A percentile compares a stretch with the other conserved stretches of the same genome.
Conservation (phyloP, 2,329 filamentous ascomycete species). For the Chaetomiaceae sp. region DNA sequence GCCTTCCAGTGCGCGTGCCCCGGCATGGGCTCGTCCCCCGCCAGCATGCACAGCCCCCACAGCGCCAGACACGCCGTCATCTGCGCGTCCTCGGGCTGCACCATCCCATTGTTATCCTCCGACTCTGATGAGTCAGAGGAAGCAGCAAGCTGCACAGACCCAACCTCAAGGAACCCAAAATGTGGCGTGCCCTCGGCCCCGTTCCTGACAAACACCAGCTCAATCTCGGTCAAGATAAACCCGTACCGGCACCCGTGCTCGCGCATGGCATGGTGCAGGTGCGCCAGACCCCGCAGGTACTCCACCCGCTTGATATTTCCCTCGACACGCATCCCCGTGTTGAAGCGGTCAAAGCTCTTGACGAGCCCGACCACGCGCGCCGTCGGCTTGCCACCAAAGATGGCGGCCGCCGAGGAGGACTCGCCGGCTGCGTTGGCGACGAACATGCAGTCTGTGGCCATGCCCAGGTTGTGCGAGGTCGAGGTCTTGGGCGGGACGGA, state of each 20-base stretch:
- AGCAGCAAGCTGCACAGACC: slow-evolving; percentile 51
- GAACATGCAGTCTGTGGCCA: slow-evolving; percentile 45
- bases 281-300: slow-evolving; percentile 81
- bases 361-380: slow-evolving; percentile 62
- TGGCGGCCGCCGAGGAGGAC: slow-evolving; percentile 50
- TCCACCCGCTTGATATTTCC: slow-evolving; percentile 79
- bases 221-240: slow-evolving; percentile 94
- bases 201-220: slow-evolving; percentile 83
- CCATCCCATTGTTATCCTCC: slow-evolving; percentile 18
- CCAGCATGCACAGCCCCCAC: slow-evolving; percentile 64
- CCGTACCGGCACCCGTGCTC: slow-evolving; percentile 91
- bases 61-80: slow-evolving; percentile 70
- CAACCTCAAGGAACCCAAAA: slow-evolving; percentile 84
- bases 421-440: slow-evolving; percentile 59
- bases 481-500: slow-evolving; percentile 39
- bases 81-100: slow-evolving; percentile 34
- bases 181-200: slow-evolving; percentile 68
- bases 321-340: slow-evolving; percentile 87
- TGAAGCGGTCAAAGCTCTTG: slow-evolving; percentile 90
- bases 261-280: slow-evolving; percentile 87
- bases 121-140: neutral
- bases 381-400: slow-evolving; percentile 44
- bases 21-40: slow-evolving; percentile 32
- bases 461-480: slow-evolving; percentile 36
- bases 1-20: slow-evolving; percentile 60